Evolutionary conservation across 768 basidiomycete species (phyloP).

Genomic region (Leccinum obscurum): DNA sequence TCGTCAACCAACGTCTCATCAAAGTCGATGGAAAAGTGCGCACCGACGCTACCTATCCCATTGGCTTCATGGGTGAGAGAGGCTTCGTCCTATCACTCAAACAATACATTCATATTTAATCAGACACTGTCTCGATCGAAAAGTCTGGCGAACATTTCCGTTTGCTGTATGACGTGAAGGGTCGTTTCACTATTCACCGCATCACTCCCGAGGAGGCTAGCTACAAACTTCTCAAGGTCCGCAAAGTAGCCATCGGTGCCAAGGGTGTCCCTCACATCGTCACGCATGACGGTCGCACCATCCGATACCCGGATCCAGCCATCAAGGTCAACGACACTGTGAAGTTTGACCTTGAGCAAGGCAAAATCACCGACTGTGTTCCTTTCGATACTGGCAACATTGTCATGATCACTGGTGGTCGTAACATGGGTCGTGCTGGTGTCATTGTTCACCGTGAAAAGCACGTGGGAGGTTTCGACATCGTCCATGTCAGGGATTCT

Average conservation of each 20-base stretch:
- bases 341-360: constrained; percentile 93
- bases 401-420: constrained; percentile 97
- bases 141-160: constrained; percentile 99
- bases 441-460: constrained; percentile 96
- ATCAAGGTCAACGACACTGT: constrained; percentile 98
- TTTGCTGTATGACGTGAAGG: constrained; percentile 98
- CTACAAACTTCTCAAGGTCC: constrained; percentile 96
- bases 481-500: constrained; percentile 95
- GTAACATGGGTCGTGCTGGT: constrained; percentile 99
- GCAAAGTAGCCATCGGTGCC: constrained; percentile 85
- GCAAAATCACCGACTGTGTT: constrained; percentile 90
- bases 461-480: constrained; percentile 98
- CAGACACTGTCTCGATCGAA: constrained; percentile 96
- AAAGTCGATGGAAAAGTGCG: constrained; percentile 99
- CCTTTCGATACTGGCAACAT: constrained; percentile 98
- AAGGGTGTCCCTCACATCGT: constrained; percentile 96
- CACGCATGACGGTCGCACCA: constrained; percentile 99
- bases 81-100: background rate
- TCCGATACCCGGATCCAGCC: constrained; percentile 96
- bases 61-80: constrained; percentile 93
- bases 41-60: constrained; percentile 95
- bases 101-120: constrained; percentile 3
- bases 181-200: constrained; percentile 99
- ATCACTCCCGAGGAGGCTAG: constrained; percentile 96
- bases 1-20: constrained; percentile 94